Evolutionary conservation across 345 rosid species (phyloP).

Genomic region (Raphanus raphanistrum): DNA sequence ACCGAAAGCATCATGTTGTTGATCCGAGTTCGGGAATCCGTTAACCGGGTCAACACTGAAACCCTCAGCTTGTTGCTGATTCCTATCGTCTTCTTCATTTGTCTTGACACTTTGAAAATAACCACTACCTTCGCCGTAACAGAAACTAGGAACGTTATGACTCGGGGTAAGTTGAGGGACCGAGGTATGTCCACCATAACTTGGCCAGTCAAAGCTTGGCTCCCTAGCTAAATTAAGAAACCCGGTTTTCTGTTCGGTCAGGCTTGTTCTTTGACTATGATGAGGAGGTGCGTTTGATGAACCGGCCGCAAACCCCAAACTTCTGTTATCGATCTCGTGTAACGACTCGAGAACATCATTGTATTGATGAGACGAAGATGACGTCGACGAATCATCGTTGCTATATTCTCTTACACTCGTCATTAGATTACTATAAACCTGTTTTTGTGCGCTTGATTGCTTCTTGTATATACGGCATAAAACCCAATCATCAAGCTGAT

Average conservation of each 20-base stretch:
- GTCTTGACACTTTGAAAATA: conserved; percentile 35
- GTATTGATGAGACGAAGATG: conserved; percentile 67
- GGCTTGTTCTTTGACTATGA: conserved; percentile 45
- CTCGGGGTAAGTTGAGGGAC: conserved; percentile 41
- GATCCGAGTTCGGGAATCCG: conserved; percentile 33
- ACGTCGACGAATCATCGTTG: conserved; percentile 55
- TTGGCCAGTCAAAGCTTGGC: conserved; percentile 68
- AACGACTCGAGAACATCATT: conserved; percentile 72
- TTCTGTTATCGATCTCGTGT: conserved; percentile 54
- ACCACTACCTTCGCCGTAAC: conserved; percentile 33
- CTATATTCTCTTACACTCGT: conserved; percentile 59
- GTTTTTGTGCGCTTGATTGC: conserved; percentile 61
- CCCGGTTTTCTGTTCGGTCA: conserved; percentile 47
- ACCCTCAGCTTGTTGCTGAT: conserved; percentile 40
- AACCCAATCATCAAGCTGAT: conserved; percentile 95
- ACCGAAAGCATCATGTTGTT: conserved; percentile 35
- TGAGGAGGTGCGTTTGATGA: conserved; percentile 35
- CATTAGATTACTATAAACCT: conserved; percentile 36
- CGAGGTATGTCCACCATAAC: conserved; percentile 42
- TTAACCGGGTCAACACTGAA: conserved; percentile 33
- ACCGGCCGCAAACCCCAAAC: conserved; percentile 41
- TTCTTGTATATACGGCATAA: conserved; percentile 90
- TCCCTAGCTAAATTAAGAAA: conserved; percentile 21
- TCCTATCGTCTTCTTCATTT: conserved; percentile 67
- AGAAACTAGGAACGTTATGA: conserved; percentile 38